Percentiles rank a stretch among this genome's conserved stretches.
These are phyloP conservation scores for Inga laurina DNA, from an alignment of 306 rosid genomes.

Conservation along the genomic window DNA sequence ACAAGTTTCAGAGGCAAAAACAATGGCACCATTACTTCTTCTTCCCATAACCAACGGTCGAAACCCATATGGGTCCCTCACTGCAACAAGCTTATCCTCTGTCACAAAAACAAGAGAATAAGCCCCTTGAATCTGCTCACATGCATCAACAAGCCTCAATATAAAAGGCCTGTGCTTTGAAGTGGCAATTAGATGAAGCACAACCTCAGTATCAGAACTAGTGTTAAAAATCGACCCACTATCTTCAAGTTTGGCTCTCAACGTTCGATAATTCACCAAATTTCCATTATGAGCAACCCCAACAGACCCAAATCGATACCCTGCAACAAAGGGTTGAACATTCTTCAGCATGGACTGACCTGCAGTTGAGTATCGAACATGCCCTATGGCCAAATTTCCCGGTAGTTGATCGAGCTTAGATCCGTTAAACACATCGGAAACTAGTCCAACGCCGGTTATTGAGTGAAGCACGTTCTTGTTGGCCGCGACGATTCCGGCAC, in stretches of 20 bases:
- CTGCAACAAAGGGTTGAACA: slow-evolving; percentile 95
- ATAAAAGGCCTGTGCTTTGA: slow-evolving; percentile 82
- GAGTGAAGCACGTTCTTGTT: slow-evolving; percentile 68
- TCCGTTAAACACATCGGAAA: slow-evolving; percentile 79
- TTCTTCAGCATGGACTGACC: slow-evolving; percentile 91
- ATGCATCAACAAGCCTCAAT: slow-evolving; percentile 84
- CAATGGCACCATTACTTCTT: slow-evolving; percentile 90
- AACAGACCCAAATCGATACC: slow-evolving; percentile 89
- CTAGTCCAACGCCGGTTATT: slow-evolving; percentile 82
- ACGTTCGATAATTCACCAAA: slow-evolving; percentile 68
- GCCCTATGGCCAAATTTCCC: slow-evolving; percentile 78
- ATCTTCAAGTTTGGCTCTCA: slow-evolving; percentile 76
- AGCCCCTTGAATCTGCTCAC: slow-evolving; percentile 88
- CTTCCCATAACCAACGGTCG: slow-evolving; percentile 95
- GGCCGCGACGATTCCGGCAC: slow-evolving; percentile 86
- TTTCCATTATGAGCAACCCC: slow-evolving; percentile 97
- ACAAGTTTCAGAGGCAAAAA: slow-evolving; percentile 95
- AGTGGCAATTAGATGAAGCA: slow-evolving; percentile 89
- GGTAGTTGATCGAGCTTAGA: slow-evolving; percentile 79
- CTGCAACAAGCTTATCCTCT: slow-evolving; percentile 87
- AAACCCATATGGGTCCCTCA: slow-evolving; percentile 80
- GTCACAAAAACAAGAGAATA: slow-evolving; percentile 88
- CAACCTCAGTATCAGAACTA: slow-evolving; percentile 91
- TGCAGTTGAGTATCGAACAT: slow-evolving; percentile 90
- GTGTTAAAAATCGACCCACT: slow-evolving; percentile 89